Percentiles rank a stretch among this genome's conserved stretches.
Evolutionary conservation across 2,329 filamentous ascomycete genomes (phyloP).

Genomic region (Neophaeococcomyces mojaviensis): DNA sequence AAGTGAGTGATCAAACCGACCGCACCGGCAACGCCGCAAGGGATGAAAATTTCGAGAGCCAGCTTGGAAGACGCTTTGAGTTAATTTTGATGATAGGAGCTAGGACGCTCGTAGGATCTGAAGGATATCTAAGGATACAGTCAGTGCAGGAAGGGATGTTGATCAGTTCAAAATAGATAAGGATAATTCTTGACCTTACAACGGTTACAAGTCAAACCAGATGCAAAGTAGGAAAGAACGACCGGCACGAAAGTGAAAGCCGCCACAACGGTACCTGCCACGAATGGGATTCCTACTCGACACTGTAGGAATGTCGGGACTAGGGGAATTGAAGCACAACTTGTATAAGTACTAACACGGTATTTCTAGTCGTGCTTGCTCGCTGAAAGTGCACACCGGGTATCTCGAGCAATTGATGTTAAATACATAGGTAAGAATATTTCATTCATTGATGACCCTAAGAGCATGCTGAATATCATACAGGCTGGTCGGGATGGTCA

Average conservation of each 20-base stretch:
- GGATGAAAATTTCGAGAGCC: constrained; percentile 5
- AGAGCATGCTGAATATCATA: neutral
- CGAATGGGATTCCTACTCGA: too few species aligned
- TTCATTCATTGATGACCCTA: neutral
- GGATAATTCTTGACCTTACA: neutral
- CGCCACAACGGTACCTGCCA: too few species aligned
- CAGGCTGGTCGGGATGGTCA: neutral
- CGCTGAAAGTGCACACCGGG: too few species aligned
- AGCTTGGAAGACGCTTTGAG: neutral
- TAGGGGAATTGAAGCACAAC: too few species aligned
- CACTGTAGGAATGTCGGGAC: too few species aligned
- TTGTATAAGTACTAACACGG: too few species aligned
- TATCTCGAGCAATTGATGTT: neutral
- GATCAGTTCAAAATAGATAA: neutral
- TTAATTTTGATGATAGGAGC: neutral
- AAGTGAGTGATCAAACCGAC: too few species aligned
- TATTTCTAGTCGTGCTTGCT: too few species aligned
- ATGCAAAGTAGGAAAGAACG: neutral
- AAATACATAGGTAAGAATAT: neutral
- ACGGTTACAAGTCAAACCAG: too few species aligned
- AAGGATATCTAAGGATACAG: neutral
- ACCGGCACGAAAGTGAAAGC: too few species aligned
- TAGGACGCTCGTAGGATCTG: neutral
- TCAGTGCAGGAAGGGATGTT: neutral
- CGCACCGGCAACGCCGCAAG: neutral